phyloP scores from a whole-genome alignment of 2,329 filamentous ascomycete genomes.

The Drechmeria coniospora region DNA sequence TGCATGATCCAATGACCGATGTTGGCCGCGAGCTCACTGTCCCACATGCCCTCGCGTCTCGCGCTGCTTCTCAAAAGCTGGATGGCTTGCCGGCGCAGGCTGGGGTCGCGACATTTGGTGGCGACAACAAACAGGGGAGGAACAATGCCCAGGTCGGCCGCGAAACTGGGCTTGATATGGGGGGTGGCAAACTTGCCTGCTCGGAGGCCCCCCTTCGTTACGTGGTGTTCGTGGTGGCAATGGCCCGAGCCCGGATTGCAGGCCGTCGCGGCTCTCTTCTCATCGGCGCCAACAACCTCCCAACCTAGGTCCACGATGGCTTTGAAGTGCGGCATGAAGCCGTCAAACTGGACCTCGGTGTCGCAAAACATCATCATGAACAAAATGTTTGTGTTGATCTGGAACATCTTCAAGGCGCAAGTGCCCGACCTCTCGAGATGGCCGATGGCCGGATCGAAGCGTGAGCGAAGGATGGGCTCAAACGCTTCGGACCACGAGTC shows the following conservation, averaged over 20 bases:
- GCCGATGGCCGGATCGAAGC: slow-evolving; percentile 30
- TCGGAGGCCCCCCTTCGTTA: slow-evolving; percentile 19
- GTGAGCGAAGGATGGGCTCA: slow-evolving; percentile 34
- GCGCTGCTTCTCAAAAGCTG: slow-evolving; percentile 43
- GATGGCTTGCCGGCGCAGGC: slow-evolving; percentile 43
- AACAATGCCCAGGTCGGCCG: slow-evolving; percentile 47
- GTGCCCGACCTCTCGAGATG: slow-evolving; percentile 44
- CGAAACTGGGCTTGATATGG: slow-evolving; percentile 47
- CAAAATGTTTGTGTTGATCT: slow-evolving; percentile 40
- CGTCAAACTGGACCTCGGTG: slow-evolving; percentile 42
- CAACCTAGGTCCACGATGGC: slow-evolving; percentile 40
- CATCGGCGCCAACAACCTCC: slow-evolving; percentile 45
- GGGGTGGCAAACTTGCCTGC: slow-evolving; percentile 27
- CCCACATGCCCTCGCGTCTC: slow-evolving; percentile 54
- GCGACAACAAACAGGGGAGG: slow-evolving; percentile 51
- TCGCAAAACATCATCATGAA: slow-evolving; percentile 46
- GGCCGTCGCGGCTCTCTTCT: slow-evolving; percentile 30
- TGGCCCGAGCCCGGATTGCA: slow-evolving; percentile 27
- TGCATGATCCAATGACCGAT: slow-evolving; percentile 40
- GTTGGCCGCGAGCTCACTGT: slow-evolving; percentile 41
- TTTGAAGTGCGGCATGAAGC: slow-evolving; percentile 34
- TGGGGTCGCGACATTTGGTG: slow-evolving; percentile 46
- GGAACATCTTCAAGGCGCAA: slow-evolving; percentile 46
- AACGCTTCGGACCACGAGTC: slow-evolving; percentile 41
- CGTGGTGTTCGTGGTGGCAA: slow-evolving; percentile 23